Evolutionary conservation across 352 stramenopile genomes (phyloP).

Genomic region (Pythium phragmiticola): DNA sequence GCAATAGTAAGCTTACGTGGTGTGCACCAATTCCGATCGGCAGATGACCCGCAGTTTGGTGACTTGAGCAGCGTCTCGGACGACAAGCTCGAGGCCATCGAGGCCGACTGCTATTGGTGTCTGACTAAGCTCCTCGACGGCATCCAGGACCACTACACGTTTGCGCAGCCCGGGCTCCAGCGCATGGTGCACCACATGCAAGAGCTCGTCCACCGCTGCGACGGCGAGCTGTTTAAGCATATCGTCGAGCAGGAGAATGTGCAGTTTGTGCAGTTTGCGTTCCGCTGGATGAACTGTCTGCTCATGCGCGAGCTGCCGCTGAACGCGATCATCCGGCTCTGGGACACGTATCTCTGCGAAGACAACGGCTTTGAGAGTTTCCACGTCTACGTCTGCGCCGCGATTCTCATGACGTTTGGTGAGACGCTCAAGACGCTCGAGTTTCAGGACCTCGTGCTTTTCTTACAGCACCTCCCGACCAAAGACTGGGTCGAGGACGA

Average conservation of each 20-base stretch:
- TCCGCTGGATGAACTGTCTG: slow-evolving; percentile 99
- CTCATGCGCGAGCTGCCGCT: slow-evolving; percentile 97
- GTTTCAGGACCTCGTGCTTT: slow-evolving; percentile 98
- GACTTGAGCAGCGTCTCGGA: slow-evolving; percentile 70
- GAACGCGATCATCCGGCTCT: slow-evolving; percentile 95
- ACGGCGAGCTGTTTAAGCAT: slow-evolving; percentile 94
- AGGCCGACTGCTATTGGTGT: slow-evolving; percentile 99
- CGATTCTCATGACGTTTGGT: slow-evolving; percentile 97
- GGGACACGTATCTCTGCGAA: slow-evolving; percentile 99
- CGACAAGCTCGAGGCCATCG: slow-evolving; percentile 80
- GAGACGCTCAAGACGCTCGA: slow-evolving; percentile 93
- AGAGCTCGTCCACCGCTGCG: slow-evolving; percentile 96
- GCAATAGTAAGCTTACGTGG: no score
- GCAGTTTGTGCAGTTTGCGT: slow-evolving; percentile 99
- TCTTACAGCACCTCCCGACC: slow-evolving; percentile 96
- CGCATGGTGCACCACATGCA: slow-evolving; percentile 98
- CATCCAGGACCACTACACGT: slow-evolving; percentile 99
- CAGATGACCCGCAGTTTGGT: slow-evolving; percentile 73
- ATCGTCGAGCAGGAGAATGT: slow-evolving; percentile 92
- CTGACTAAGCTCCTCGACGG: slow-evolving; percentile 97
- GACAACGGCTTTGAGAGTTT: slow-evolving; percentile 99
- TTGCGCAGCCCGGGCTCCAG: slow-evolving; percentile 97
- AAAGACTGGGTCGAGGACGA: slow-evolving; percentile 96
- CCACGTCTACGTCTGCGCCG: slow-evolving; percentile 99
- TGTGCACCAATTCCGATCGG: no score